These are phyloP conservation scores for Rhizodiscina lignyota DNA, from an alignment of 495 filamentous ascomycete species.

Conservation along the genomic window DNA sequence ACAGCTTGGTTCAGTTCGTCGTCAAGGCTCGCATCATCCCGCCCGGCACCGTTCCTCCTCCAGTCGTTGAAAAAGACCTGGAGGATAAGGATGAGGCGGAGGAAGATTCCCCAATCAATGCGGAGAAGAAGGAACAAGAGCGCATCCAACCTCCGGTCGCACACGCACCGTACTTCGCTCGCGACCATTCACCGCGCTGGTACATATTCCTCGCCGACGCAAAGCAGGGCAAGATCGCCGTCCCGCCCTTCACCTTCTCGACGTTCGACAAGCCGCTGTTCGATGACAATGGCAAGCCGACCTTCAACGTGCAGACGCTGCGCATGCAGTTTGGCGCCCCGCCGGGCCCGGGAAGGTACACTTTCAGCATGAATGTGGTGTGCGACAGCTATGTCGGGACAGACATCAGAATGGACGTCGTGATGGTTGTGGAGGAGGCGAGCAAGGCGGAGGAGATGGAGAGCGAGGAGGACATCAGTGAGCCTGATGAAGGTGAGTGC, in stretches of 20 bases:
- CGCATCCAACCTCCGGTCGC: slow-evolving; percentile 65
- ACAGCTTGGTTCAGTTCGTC: slow-evolving; percentile 81
- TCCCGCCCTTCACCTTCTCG: slow-evolving; percentile 82
- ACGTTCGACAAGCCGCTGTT: slow-evolving; percentile 79
- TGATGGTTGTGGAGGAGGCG: slow-evolving; percentile 74
- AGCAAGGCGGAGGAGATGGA: slow-evolving; percentile 65
- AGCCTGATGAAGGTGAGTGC: slow-evolving; percentile 84
- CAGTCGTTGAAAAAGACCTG: slow-evolving; percentile 62
- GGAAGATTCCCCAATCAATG: slow-evolving; percentile 69
- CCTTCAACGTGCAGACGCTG: slow-evolving; percentile 82
- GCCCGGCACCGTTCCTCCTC: slow-evolving; percentile 57
- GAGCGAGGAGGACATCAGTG: slow-evolving; percentile 86
- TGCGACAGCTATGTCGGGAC: slow-evolving; percentile 91
- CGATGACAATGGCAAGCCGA: slow-evolving; percentile 55
- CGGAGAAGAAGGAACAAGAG: slow-evolving; percentile 37
- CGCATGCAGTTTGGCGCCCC: slow-evolving; percentile 97
- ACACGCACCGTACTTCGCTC: slow-evolving; percentile 73
- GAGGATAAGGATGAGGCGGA: slow-evolving; percentile 88
- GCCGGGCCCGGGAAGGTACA: slow-evolving; percentile 79
- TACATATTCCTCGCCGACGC: slow-evolving; percentile 84
- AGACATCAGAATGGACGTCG: slow-evolving; percentile 77
- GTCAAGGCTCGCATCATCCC: slow-evolving; percentile 91
- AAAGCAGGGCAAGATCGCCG: slow-evolving; percentile 86
- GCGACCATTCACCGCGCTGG: slow-evolving; percentile 81
- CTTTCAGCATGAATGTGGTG: slow-evolving; percentile 78